These are phyloP conservation scores for Perkinsus olseni DNA, from an alignment of 169 alveolate species.

Conservation along the genomic window DNA sequence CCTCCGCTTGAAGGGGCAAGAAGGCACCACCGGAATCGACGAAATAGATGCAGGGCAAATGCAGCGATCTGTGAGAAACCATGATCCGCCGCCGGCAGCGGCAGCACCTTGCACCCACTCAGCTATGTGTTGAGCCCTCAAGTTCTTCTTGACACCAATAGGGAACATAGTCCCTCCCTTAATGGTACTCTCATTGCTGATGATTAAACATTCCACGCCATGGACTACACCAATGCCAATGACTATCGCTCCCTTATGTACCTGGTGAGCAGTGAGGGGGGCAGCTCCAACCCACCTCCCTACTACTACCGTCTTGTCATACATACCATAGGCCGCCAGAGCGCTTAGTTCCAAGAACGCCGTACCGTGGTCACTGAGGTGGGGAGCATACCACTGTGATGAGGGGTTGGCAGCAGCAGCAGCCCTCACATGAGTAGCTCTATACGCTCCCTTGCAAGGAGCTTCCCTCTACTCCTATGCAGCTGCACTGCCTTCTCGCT, in stretches of 20 bases:
- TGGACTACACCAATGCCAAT: slow-evolving; percentile 47
- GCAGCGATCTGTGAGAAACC: neutral
- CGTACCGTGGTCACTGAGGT: slow-evolving; percentile 41
- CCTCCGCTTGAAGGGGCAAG: slow-evolving; percentile 68
- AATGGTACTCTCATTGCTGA: slow-evolving; percentile 60
- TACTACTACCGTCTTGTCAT: neutral
- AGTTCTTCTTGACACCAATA: slow-evolving; percentile 69
- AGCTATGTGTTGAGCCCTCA: slow-evolving; percentile 79
- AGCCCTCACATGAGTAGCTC: slow-evolving; percentile 23
- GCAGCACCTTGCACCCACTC: slow-evolving; percentile 37
- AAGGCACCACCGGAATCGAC: slow-evolving; percentile 80
- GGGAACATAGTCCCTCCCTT: slow-evolving; percentile 78
- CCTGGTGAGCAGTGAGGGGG: neutral
- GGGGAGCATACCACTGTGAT: too few species aligned
- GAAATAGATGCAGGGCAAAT: slow-evolving; percentile 70
- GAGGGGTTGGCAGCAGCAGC: too few species aligned
- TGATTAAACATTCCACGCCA: slow-evolving; percentile 44
- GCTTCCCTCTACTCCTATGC: slow-evolving; percentile 19
- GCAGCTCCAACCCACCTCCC: neutral
- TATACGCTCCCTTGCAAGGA: slow-evolving; percentile 48
- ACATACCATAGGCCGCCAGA: slow-evolving; percentile 47
- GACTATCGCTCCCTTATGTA: slow-evolving; percentile 21
- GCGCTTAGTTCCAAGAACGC: slow-evolving; percentile 61
- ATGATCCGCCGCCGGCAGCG: neutral
- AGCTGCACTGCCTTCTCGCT: slow-evolving; percentile 16